These are phyloP conservation scores for Plenodomus biglobosus DNA, from an alignment of 2,329 filamentous ascomycete species.

Conservation along the genomic window DNA sequence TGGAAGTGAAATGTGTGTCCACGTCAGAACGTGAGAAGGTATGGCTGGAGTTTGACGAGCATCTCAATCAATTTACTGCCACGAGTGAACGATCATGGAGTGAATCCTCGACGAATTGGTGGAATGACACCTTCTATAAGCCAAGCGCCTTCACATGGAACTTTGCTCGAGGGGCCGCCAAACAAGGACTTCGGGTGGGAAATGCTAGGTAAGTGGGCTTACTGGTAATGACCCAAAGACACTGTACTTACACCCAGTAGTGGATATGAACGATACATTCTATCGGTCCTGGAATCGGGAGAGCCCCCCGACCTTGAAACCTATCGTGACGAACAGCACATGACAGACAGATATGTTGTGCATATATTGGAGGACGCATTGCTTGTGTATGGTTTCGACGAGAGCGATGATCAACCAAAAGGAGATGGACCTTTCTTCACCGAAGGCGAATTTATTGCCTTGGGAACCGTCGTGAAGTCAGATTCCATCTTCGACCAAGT, in stretches of 20 bases:
- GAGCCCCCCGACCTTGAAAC: no score
- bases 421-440: conserved; percentile 5
- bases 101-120: conserved; percentile 8
- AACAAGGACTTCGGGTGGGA: no score
- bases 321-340: background rate
- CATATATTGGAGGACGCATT: background rate
- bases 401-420: conserved; percentile 1
- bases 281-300: no score
- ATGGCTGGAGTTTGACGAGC: conserved; percentile 18
- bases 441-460: background rate
- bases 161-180: no score
- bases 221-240: no score
- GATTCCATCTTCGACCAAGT: no score
- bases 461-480: background rate
- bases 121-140: conserved; percentile 20
- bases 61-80: conserved; percentile 7
- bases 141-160: no score
- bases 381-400: conserved; percentile 10
- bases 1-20: background rate
- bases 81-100: background rate
- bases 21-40: no score
- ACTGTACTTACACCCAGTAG: no score
- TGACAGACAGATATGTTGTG: conserved; percentile 13
- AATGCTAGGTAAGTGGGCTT: no score
- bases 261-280: no score